Percentiles rank a stretch among this genome's conserved stretches.
phyloP scores from a whole-genome alignment of 1,284 basidiomycete species.

The Ganoderma meredithae region DNA sequence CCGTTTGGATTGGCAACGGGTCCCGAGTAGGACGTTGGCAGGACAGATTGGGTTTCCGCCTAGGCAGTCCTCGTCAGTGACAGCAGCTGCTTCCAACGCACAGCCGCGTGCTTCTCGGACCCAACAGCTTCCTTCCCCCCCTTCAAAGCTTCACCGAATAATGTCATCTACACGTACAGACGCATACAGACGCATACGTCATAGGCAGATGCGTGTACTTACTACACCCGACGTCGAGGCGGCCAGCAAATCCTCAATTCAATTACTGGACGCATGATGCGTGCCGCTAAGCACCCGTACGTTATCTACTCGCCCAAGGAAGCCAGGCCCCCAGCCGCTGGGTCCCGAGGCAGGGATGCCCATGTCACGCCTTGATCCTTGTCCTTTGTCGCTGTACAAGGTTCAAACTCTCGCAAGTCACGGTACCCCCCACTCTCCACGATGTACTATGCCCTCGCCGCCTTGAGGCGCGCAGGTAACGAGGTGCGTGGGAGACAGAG shows the following conservation, averaged over 20 bases:
- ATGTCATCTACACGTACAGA: no score
- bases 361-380: background rate
- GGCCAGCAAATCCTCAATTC: background rate
- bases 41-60: background rate
- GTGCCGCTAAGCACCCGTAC: no score
- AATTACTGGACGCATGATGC: background rate
- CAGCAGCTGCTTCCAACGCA: background rate
- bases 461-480: background rate
- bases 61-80: background rate
- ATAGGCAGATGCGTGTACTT: background rate
- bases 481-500: background rate
- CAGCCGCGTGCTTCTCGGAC: background rate
- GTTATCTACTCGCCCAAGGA: background rate
- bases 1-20: background rate
- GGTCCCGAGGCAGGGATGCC: background rate
- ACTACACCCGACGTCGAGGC: background rate
- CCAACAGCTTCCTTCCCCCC: no score
- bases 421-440: background rate
- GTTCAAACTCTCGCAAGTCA: background rate
- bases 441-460: background rate
- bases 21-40: background rate
- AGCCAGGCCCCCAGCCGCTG: background rate
- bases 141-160: no score
- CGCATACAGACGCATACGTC: background rate
- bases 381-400: background rate